Conservation (phyloP, 2,329 filamentous ascomycete genomes). For the Blumeria graminis region DNA sequence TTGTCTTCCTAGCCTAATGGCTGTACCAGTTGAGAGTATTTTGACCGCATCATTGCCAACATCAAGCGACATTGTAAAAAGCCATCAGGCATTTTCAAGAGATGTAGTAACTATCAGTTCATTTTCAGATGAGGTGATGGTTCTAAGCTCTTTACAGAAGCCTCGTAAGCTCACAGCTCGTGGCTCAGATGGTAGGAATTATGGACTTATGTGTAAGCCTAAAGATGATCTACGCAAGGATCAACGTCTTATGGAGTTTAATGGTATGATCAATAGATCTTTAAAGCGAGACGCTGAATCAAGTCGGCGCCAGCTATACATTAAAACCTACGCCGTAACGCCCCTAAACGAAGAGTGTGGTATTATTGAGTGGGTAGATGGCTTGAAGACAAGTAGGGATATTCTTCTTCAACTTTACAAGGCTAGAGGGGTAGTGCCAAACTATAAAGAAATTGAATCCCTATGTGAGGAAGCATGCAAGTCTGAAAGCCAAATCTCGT, state of each 20-base stretch:
- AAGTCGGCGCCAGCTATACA: conserved; percentile 73
- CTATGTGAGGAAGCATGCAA: conserved; percentile 38
- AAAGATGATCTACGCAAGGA: conserved; percentile 96
- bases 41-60: conserved; percentile 62
- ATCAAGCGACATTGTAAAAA: conserved; percentile 43
- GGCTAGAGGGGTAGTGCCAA: conserved; percentile 41
- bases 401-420: conserved; percentile 62
- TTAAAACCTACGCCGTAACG: conserved; percentile 91
- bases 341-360: conserved; percentile 95
- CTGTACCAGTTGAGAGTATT: conserved; percentile 70
- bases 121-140: conserved; percentile 71
- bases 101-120: conserved; percentile 62
- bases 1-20: conserved; percentile 57
- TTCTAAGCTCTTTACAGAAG: conserved; percentile 76
- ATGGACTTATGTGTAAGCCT: conserved; percentile 85
- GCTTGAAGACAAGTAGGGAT: conserved; percentile 79
- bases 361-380: conserved; percentile 95
- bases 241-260: conserved; percentile 97
- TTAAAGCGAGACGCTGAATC: conserved; percentile 80
- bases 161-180: conserved; percentile 73
- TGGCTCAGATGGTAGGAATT: conserved; percentile 69
- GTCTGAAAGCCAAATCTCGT: conserved; percentile 32
- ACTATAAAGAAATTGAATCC: conserved; percentile 42
- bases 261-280: conserved; percentile 88
- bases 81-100: conserved; percentile 67